These are phyloP conservation scores for Phytophthora litchii DNA, from an alignment of 352 stramenopile species.

Conservation along the genomic window DNA sequence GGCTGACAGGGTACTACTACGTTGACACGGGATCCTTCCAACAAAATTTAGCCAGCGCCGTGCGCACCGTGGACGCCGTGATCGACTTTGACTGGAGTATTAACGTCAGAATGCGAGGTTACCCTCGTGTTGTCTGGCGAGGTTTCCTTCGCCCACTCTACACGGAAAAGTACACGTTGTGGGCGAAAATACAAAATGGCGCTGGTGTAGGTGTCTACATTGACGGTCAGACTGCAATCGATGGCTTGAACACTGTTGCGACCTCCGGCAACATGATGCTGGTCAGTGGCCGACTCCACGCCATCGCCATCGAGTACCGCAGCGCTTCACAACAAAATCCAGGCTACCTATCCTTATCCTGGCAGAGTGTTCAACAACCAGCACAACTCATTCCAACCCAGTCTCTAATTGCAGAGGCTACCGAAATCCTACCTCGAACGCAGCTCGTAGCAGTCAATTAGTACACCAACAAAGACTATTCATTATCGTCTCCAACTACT, in stretches of 20 bases:
- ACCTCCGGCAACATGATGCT: slow-evolving; percentile 27
- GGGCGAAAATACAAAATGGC: slow-evolving; percentile 29
- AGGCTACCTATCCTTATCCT: slow-evolving; percentile 26
- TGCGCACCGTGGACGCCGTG: slow-evolving; percentile 35
- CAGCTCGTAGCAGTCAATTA: slow-evolving; percentile 28
- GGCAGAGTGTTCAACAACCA: slow-evolving; percentile 21
- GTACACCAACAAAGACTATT: neutral
- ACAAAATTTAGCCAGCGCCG: slow-evolving; percentile 20
- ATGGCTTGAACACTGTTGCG: slow-evolving; percentile 41
- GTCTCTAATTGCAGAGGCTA: slow-evolving; percentile 21
- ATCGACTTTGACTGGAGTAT: slow-evolving; percentile 52
- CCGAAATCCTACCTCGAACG: slow-evolving; percentile 28
- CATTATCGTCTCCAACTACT: slow-evolving; percentile 2
- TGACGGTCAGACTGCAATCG: slow-evolving; percentile 38
- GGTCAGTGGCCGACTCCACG: slow-evolving; percentile 36
- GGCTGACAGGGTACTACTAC: slow-evolving; percentile 50
- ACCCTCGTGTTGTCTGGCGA: slow-evolving; percentile 49
- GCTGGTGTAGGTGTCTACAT: slow-evolving; percentile 38
- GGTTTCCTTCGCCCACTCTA: slow-evolving; percentile 51
- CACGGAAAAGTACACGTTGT: slow-evolving; percentile 48
- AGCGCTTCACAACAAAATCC: slow-evolving; percentile 24
- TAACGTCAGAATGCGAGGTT: slow-evolving; percentile 45
- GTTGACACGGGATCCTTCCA: slow-evolving; percentile 24
- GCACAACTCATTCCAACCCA: slow-evolving; percentile 22
- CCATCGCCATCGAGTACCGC: slow-evolving; percentile 56